phyloP scores from a whole-genome alignment of 352 stramenopile species.

The Pythium coloratum region DNA sequence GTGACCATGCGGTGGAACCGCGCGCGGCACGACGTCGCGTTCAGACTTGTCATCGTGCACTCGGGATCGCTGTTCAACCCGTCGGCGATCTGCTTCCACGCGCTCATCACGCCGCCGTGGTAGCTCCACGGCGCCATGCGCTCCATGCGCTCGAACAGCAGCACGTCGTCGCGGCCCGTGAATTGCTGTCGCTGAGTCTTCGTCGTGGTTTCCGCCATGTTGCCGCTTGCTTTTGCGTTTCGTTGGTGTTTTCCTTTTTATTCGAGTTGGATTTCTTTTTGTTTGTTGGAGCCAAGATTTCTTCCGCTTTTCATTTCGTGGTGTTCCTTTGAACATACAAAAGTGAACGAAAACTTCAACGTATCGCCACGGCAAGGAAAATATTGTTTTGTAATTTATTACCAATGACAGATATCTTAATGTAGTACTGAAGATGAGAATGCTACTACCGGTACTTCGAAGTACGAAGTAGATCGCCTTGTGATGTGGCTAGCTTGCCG shows the following conservation, averaged over 20 bases:
- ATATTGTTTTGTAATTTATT: not conserved
- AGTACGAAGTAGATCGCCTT: too few relatives aligned
- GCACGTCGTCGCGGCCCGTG: slow-evolving; percentile 16
- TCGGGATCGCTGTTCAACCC: slow-evolving; percentile 16
- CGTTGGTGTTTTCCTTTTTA: not conserved
- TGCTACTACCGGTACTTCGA: too few relatives aligned
- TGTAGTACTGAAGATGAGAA: too few relatives aligned
- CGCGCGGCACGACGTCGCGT: slow-evolving; percentile 4
- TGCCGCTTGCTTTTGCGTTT: not conserved
- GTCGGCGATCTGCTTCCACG: slow-evolving; percentile 22
- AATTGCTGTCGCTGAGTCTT: slow-evolving; percentile 11
- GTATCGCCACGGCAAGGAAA: not conserved
- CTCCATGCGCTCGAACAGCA: slow-evolving; percentile 20
- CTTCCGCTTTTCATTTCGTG: not conserved
- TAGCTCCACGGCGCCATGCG: slow-evolving; percentile 17
- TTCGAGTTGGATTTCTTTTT: not conserved
- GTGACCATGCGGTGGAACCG: slow-evolving; percentile 24
- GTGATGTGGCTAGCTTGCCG: too few relatives aligned
- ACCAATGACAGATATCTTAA: too few relatives aligned
- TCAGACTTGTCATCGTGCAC: slow-evolving; percentile 11
- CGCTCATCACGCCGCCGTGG: slow-evolving; percentile 19
- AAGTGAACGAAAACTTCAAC: not conserved
- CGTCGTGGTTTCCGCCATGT: not conserved
- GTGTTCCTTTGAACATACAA: not conserved
- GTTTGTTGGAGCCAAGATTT: slow-evolving; percentile 3